phyloP scores from a whole-genome alignment of 805 yeast species.

The Candida pini region DNA sequence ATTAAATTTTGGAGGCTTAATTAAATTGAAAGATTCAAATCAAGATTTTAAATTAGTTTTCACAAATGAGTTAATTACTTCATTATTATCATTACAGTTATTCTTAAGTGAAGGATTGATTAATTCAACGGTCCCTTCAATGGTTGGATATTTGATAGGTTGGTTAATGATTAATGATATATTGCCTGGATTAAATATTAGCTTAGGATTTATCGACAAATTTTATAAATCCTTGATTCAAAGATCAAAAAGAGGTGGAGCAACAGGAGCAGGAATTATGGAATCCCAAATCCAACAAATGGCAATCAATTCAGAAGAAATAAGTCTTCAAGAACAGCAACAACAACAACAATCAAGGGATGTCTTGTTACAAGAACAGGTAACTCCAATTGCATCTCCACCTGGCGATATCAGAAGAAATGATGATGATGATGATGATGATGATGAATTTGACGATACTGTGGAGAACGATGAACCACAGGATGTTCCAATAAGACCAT shows the following conservation, averaged over 20 bases:
- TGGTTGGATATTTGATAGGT: slow-evolving; percentile 40
- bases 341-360: slow-evolving; percentile 4
- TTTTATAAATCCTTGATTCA: slow-evolving; percentile 12
- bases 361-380: slow-evolving; percentile 5
- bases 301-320: slow-evolving; percentile 7
- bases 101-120: slow-evolving; percentile 38
- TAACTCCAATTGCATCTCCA: slow-evolving; percentile 3
- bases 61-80: slow-evolving; percentile 30
- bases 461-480: slow-evolving; percentile 33
- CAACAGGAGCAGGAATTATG: too few species aligned
- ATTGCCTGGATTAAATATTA: slow-evolving; percentile 35
- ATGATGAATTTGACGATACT: slow-evolving; percentile 27
- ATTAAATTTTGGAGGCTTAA: slow-evolving; percentile 27
- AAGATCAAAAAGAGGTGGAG: slow-evolving; percentile 3
- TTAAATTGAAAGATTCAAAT: slow-evolving; percentile 10
- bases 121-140: slow-evolving; percentile 32
- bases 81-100: slow-evolving; percentile 29
- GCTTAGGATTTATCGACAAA: slow-evolving; percentile 14
- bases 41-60: slow-evolving; percentile 18
- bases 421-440: slow-evolving; percentile 12
- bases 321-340: slow-evolving; percentile 1
- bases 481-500: slow-evolving; percentile 57
- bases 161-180: slow-evolving; percentile 37
- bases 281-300: slow-evolving; percentile 10
- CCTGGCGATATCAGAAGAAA: slow-evolving; percentile 3